Base-by-base conservation (phyloP, 176 grass and related monocot species). In the Tillandsia fasciculata region DNA sequence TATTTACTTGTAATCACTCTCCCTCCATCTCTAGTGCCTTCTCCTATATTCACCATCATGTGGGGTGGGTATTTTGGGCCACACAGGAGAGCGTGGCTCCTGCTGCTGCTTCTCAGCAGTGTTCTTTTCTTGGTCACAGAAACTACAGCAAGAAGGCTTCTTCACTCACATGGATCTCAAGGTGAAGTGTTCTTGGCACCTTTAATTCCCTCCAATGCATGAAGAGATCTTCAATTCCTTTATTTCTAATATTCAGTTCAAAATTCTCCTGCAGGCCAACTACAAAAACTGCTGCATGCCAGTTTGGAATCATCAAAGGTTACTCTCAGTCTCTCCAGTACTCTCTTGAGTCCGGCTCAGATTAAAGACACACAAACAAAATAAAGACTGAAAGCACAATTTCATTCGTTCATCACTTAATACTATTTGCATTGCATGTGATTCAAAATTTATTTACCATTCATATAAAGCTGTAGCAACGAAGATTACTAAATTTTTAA, bases 1-100 rank as follows among this genome's bases (percentile, higher is more conserved):
- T 17, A 14, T 23, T 59, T 3, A 1, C 14, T 15, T 15, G 53
- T 18, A 11, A 51, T 49, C 15, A 18, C 12, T 49, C 47, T 51
- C 50, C n/a, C 33, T 42, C 33, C 50, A 12, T 49, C 57, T 14
- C 48, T 42, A 14, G 51, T 52, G 3, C 48, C 51, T 49, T 11
- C n/a, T 52, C 48, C 54, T 49, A 67, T 56, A 54, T 3, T 8
- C 42, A 23, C 49, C 63, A 66, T 23, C 49, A 76, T 67, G 73
- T 52, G 47, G 72, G 33, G 6, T 67, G 65, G 15, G 56, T 23
- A 18, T 20, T 48, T 10, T 13, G 26, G 61, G 20, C 51, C 52
- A 14, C 49, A 53, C 73, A 67, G 9, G n/a, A 66, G 26, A 53
- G 1, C 66, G 2, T 51, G 63, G 48, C 56, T 23, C 56, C 15